Evolutionary conservation across 768 basidiomycete genomes (phyloP).

Genomic region (Ephemerocybe angulata): DNA sequence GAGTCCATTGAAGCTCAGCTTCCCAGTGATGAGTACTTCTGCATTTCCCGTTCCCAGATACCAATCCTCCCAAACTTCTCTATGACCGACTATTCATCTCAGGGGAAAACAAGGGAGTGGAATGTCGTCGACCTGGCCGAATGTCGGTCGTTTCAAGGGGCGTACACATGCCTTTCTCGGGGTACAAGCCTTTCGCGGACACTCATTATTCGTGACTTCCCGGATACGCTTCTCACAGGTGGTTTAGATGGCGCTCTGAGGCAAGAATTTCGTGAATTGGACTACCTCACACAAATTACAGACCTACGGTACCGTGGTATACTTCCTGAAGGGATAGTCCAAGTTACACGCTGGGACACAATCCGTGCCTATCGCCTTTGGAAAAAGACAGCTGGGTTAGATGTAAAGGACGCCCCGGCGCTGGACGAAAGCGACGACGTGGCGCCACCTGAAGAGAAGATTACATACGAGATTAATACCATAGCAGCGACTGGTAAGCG

Average conservation of each 20-base stretch:
- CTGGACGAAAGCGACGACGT: background rate
- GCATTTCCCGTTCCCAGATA: conserved; percentile 22
- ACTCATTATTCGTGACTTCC: conserved; percentile 8
- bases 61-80: conserved; percentile 25
- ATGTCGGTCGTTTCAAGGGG: conserved; percentile 20
- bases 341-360: background rate
- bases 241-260: conserved; percentile 10
- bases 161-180: conserved; percentile 29
- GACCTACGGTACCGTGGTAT: background rate
- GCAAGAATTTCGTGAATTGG: conserved; percentile 10
- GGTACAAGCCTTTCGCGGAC: conserved; percentile 19
- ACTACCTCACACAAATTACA: background rate
- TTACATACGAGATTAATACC: background rate
- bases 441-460: background rate
- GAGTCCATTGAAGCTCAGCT: background rate
- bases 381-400: background rate
- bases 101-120: conserved; percentile 24
- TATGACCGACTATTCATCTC: conserved; percentile 31
- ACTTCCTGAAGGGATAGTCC: background rate
- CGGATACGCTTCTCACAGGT: conserved; percentile 11
- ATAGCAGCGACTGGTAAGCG: background rate
- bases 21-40: conserved; percentile 11
- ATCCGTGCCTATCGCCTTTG: background rate
- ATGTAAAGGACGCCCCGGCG: background rate
- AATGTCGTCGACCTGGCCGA: conserved; percentile 27